Percentiles rank a stretch among this genome's conserved stretches.
These are phyloP conservation scores for Cinnamomum chago DNA, from an alignment of 164 flowering plant genomes.

Conservation along the genomic window DNA sequence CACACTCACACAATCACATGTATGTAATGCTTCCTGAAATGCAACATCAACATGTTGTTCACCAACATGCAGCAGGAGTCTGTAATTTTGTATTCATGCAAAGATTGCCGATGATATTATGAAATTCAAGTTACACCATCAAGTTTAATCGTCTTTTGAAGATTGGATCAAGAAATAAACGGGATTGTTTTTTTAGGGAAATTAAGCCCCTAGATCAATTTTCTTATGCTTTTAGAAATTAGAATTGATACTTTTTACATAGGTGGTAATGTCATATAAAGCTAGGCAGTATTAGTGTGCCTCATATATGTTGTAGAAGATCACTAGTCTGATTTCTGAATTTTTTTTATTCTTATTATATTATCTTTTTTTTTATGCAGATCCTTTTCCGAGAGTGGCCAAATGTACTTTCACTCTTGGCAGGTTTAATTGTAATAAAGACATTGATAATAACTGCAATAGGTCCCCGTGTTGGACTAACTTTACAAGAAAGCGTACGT, in stretches of 20 bases:
- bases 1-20: no score
- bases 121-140: no score
- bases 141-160: background rate
- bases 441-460: conserved; percentile 86
- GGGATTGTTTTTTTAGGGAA: no score
- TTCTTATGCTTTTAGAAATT: no score
- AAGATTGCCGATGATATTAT: background rate
- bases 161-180: background rate
- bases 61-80: background rate
- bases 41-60: background rate
- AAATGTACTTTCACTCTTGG: conserved; percentile 86
- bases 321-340: no score
- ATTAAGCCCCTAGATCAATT: no score
- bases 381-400: conserved; percentile 96
- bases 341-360: background rate
- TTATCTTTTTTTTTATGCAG: conserved; percentile 41
- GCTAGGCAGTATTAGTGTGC: no score
- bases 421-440: conserved; percentile 82
- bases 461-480: conserved; percentile 94
- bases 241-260: no score
- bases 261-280: no score
- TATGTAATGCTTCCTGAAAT: background rate
- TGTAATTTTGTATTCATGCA: no score
- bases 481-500: conserved; percentile 81
- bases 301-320: no score